These are phyloP conservation scores for Silene noctiflora DNA, from an alignment of 179 eudicot species.

Conservation along the genomic window DNA sequence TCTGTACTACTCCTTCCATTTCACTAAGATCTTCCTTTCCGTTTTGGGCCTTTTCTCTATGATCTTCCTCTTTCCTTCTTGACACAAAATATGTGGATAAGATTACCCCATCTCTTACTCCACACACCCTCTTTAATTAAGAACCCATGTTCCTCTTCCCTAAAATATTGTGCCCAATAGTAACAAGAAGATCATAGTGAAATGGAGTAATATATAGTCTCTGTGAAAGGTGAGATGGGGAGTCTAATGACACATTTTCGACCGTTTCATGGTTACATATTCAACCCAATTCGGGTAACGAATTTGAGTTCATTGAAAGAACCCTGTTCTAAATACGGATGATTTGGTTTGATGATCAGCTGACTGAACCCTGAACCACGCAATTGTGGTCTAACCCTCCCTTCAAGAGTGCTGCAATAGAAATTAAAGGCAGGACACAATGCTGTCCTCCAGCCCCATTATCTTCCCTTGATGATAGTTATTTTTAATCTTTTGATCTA, in stretches of 20 bases:
- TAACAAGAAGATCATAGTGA: too few species aligned
- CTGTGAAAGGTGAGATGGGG: background rate
- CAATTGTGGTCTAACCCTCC: background rate
- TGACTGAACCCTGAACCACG: background rate
- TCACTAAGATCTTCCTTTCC: too few species aligned
- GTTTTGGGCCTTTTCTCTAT: too few species aligned
- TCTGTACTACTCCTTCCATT: background rate
- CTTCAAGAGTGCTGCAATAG: background rate
- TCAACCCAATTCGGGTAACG: background rate
- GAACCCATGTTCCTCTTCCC: too few species aligned
- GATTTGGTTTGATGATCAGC: background rate
- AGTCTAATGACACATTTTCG: background rate
- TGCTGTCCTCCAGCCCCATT: background rate
- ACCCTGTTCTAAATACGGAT: background rate
- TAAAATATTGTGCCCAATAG: too few species aligned
- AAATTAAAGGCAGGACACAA: background rate
- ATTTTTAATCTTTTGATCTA: conserved; percentile 2
- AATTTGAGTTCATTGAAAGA: background rate
- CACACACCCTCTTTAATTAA: too few species aligned
- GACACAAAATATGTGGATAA: too few species aligned
- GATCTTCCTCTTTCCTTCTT: too few species aligned
- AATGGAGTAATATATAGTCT: background rate
- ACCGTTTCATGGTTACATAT: background rate
- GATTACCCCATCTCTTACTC: too few species aligned
- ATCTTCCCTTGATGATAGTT: background rate